Base-by-base conservation (phyloP, 257 asterid genomes). In the Gardenia jasminoides region DNA sequence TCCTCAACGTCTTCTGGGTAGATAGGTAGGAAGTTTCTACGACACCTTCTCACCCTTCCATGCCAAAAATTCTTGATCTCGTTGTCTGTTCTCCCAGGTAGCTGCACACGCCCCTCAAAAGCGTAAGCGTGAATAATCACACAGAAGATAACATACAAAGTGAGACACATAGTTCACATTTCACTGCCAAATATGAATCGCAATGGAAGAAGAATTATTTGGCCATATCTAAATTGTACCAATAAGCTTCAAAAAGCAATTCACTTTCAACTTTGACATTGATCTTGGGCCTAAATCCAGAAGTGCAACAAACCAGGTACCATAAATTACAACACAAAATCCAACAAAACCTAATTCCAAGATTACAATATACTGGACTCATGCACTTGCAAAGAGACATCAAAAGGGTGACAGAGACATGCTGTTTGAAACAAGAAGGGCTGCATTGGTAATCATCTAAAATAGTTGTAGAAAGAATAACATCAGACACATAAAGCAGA, bases 41-140 rank as follows among this genome's bases (percentile, higher is more conserved):
- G 76, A 75, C 91, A 85, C 83, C 86, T 88, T 84, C 89, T 88
- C 67, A 83, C 82, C 79, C 88, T 85, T 79, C 87, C 87, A 75
- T 90, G 92, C 94, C 94, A 90, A 77, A 88, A 90, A 59, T 88
- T 88, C 90, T 90, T 88, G 66, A 88, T 84, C 77, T 90, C 91
- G 61, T 88, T 88, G 82, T 88, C 94, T 19, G 92, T 85, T 83
- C 92, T 88, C 6, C 92, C 94, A 3, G 92, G 86, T 26, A 90
- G 62, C 94, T 90, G 88, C 85, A 82, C 20, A 48, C 41, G 75
- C 70, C 39, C 76, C 30, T 59, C 69, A 67, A 15, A 13, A 66
- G 67, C 68, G n/a, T 78, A 41, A 59, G 39, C 28, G 56, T 16
- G 36, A 28, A 24, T 16, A 33, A 16, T 52, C 66, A 10, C 46